These are phyloP conservation scores for Lenzites betulinus DNA, from an alignment of 768 basidiomycete genomes.

Conservation along the genomic window DNA sequence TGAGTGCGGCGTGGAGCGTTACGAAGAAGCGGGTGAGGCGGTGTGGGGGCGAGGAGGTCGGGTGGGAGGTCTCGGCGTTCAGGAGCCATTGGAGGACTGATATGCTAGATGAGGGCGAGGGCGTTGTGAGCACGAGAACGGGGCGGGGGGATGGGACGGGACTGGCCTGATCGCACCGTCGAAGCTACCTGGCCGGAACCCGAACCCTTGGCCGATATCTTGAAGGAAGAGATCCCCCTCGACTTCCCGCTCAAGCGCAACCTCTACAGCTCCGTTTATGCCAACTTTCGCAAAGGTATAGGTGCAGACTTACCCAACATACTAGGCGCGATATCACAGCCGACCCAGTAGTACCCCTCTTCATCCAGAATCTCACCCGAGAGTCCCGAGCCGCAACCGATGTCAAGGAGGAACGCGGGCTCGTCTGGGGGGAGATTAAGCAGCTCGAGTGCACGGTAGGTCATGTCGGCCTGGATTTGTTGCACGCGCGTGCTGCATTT, in stretches of 20 bases:
- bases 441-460: slow-evolving; percentile 91
- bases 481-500: slow-evolving; percentile 84
- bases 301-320: slow-evolving; percentile 78
- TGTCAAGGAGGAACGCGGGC: slow-evolving; percentile 87
- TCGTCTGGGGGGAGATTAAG: slow-evolving; percentile 79
- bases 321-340: slow-evolving; percentile 92
- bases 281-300: neutral
- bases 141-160: slow-evolving; percentile 1
- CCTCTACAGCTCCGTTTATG: slow-evolving; percentile 60
- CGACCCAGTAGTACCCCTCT: slow-evolving; percentile 90
- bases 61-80: slow-evolving; percentile 92
- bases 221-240: slow-evolving; percentile 96
- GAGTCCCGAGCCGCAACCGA: slow-evolving; percentile 96
- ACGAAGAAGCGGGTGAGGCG: slow-evolving; percentile 89
- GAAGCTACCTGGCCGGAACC: slow-evolving; percentile 95
- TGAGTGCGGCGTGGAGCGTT: slow-evolving; percentile 82
- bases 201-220: slow-evolving; percentile 97
- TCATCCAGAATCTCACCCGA: slow-evolving; percentile 97
- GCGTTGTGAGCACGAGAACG: neutral
- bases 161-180: slow-evolving; percentile 94
- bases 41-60: slow-evolving; percentile 86
- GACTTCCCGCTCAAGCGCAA: slow-evolving; percentile 92
- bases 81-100: slow-evolving; percentile 99
- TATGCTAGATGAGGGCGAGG: slow-evolving; percentile 54
- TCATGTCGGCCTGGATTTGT: slow-evolving; percentile 97